phyloP scores from a whole-genome alignment of 2,329 filamentous ascomycete genomes.

The Biscogniauxia sp. region DNA sequence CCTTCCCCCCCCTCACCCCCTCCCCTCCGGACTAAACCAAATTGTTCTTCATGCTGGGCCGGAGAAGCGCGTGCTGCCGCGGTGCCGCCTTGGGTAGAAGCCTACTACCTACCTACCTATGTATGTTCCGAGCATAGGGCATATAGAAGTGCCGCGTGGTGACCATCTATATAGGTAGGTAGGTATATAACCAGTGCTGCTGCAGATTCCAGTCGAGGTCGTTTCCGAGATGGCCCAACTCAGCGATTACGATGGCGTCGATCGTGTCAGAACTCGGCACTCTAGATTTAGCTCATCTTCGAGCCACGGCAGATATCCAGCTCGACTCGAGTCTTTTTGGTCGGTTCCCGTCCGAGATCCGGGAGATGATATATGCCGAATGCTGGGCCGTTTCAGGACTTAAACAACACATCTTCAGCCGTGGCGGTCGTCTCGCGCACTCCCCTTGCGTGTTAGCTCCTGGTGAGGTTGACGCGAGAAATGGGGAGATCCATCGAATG shows the following conservation, averaged over 20 bases:
- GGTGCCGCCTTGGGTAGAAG: background rate
- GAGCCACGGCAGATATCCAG: constrained; percentile 14
- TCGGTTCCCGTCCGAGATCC: constrained; percentile 19
- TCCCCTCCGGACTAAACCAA: too few relatives aligned
- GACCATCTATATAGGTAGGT: background rate
- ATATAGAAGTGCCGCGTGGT: background rate
- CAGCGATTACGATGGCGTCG: background rate
- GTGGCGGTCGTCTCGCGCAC: constrained; percentile 14
- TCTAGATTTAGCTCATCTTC: constrained; percentile 6
- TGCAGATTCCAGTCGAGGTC: background rate
- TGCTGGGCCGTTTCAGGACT: constrained; percentile 22
- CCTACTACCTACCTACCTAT: too few relatives aligned
- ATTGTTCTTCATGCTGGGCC: too few relatives aligned
- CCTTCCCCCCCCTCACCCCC: too few relatives aligned
- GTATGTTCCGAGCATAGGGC: background rate
- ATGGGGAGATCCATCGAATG: constrained; percentile 17
- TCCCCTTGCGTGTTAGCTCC: constrained; percentile 18
- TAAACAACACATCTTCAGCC: constrained; percentile 21
- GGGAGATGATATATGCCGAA: constrained; percentile 24
- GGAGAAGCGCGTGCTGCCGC: background rate
- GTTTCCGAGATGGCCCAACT: background rate
- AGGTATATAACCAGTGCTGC: background rate
- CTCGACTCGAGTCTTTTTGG: constrained; percentile 18
- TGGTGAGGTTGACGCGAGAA: constrained; percentile 14
- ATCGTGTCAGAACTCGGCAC: background rate